Base-by-base conservation (phyloP, 1,139 yeast species). In the Yamadazyma songkhlaensis region DNA sequence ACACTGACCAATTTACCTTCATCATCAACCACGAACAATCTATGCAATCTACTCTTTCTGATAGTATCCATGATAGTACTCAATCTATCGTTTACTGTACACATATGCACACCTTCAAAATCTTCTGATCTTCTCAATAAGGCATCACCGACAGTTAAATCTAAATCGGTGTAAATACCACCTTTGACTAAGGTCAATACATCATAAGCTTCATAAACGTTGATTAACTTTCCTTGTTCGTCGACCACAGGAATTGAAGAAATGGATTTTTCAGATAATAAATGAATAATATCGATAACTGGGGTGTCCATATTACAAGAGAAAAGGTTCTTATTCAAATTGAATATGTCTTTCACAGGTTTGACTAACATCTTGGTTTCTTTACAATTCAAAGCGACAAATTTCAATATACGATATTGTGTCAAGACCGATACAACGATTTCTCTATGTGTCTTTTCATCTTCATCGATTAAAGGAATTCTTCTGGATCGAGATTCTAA, bases 21-120 rank as follows among this genome's bases (percentile, higher is more conserved):
- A 27, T 79, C 84, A 58, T 92, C 96, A 22, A 94, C 96, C 30
- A 94, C 92, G 58, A 90, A 88, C 55, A 94, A 76, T 58, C 99
- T 76, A 61, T 94, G 97, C 46, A 92, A 74, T 49, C 97, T 77
- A 28, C 95, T 83, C 51, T 90, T 84, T 54, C 97, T 77, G 43
- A 94, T 88, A 29, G 96, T 90, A 57, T 92, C 97, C 83, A 92
- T 78, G 43, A 94, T 86, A 11, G 96, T 88, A 46, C 95, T 86
- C 44, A 94, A 70, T 45, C 94, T 75, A 59, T 94, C 99, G 49
- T 81, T 76, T 47, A 81, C 72, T 0, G 97, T 89, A 63, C 98
- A 94, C 0, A 97, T 92, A 61, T 90, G 90, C 11, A 94, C 98
- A 41, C 99, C 98, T 60, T 92, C 98, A 55, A 92, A 94, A 58